Evolutionary conservation across 2,329 filamentous ascomycete species (phyloP).

Genomic region (Trichoderma breve): DNA sequence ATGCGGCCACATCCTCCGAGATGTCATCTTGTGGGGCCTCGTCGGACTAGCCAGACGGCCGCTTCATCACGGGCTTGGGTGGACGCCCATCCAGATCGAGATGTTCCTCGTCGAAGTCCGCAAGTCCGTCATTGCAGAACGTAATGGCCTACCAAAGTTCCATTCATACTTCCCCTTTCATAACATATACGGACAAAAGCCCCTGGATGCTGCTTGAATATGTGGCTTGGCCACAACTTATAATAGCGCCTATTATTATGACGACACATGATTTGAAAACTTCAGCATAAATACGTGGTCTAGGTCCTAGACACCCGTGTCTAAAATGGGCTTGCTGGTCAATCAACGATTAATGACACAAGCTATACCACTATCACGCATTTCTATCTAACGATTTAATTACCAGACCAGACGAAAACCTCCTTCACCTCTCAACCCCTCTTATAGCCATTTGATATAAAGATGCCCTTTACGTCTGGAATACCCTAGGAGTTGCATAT

Average conservation of each 20-base stretch:
- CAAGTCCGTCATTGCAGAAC: constrained; percentile 36
- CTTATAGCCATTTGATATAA: neutral
- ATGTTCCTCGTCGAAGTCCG: constrained; percentile 45
- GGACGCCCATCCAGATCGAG: constrained; percentile 43
- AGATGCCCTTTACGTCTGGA: neutral
- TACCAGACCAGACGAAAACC: neutral
- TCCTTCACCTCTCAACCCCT: neutral
- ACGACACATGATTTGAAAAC: neutral
- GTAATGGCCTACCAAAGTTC: constrained; percentile 34
- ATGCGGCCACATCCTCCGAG: constrained; percentile 47
- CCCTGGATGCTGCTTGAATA: constrained; percentile 24
- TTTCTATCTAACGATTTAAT: neutral
- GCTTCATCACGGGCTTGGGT: constrained; percentile 40
- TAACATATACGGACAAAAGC: constrained; percentile 41
- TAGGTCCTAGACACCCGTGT: neutral
- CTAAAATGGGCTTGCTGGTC: neutral
- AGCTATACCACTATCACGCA: neutral
- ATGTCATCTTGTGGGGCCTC: constrained; percentile 42
- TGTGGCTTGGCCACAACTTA: neutral
- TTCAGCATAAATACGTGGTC: neutral
- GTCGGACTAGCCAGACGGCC: constrained; percentile 39
- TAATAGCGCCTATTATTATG: neutral
- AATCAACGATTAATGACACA: neutral
- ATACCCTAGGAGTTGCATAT: neutral
- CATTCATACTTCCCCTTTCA: constrained; percentile 44